phyloP scores from a whole-genome alignment of 2,329 filamentous ascomycete species.

The Dendrostoma leiphaemia region DNA sequence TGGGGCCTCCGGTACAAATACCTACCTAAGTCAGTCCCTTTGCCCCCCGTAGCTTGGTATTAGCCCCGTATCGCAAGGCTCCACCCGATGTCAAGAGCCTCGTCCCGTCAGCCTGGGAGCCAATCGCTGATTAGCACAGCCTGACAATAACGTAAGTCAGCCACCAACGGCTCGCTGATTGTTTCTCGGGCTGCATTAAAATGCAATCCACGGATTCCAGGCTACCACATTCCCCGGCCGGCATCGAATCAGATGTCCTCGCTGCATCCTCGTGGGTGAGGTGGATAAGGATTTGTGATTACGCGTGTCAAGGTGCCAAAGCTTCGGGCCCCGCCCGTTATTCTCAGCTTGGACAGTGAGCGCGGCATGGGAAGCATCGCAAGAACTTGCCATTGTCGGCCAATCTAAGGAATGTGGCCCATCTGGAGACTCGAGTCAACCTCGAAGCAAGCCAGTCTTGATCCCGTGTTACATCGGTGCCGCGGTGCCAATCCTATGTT shows the following conservation, averaged over 20 bases:
- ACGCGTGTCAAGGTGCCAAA: not conserved
- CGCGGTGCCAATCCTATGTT: not conserved
- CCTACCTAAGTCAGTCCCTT: not conserved
- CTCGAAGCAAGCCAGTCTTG: not conserved
- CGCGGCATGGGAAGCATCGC: not conserved
- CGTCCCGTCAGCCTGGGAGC: not conserved
- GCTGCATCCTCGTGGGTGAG: too few species aligned
- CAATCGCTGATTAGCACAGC: not conserved
- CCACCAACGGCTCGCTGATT: not conserved
- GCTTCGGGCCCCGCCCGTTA: not conserved
- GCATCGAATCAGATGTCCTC: not conserved
- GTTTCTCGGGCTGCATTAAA: not conserved
- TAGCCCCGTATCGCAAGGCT: not conserved
- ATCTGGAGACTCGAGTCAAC: not conserved
- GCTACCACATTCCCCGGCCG: not conserved
- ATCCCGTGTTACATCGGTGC: not conserved
- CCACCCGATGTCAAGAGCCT: not conserved
- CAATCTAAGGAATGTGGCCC: not conserved
- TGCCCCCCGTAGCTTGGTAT: not conserved
- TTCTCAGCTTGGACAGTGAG: too few species aligned
- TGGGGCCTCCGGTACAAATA: not conserved
- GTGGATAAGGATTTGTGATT: too few species aligned
- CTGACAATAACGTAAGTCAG: not conserved
- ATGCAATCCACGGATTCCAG: not conserved
- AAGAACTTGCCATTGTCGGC: not conserved